phyloP scores from a whole-genome alignment of 225 moss, liverwort and hornwort species.

The Physcomitrium patens region DNA sequence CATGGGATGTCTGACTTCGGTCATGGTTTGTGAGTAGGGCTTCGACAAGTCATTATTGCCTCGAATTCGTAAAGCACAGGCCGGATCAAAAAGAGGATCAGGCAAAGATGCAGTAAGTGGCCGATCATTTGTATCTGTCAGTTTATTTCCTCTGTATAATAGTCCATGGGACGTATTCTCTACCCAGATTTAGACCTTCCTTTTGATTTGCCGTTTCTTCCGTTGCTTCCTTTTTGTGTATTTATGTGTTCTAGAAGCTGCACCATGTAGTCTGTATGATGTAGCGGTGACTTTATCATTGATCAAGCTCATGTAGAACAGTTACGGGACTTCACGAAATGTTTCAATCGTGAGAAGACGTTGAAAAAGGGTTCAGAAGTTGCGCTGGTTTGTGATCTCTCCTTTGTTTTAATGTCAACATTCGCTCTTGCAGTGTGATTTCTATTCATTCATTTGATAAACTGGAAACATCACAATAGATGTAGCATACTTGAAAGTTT shows the following conservation, averaged over 20 bases:
- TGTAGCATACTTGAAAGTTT: conserved; percentile 2
- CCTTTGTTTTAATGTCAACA: conserved; percentile 15
- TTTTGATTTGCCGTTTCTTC: not conserved
- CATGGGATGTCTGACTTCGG: conserved; percentile 21
- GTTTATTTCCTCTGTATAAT: conserved; percentile 19
- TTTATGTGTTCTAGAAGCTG: not conserved
- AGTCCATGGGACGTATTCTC: conserved; percentile 12
- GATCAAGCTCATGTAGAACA: conserved; percentile 24
- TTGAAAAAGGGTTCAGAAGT: conserved; percentile 63
- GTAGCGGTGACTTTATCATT: conserved; percentile 25
- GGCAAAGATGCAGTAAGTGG: conserved; percentile 64
- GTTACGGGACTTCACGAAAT: conserved; percentile 62
- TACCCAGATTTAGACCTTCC: not conserved
- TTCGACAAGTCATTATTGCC: conserved; percentile 63
- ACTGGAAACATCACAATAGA: not conserved
- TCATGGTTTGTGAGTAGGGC: conserved; percentile 40
- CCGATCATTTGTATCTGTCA: not conserved
- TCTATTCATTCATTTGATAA: not conserved
- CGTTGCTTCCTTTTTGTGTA: not conserved
- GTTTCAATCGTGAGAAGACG: conserved; percentile 57
- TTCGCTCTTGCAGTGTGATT: conserved; percentile 10
- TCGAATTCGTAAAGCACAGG: conserved; percentile 64
- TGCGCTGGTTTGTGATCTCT: conserved; percentile 46
- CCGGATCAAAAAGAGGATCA: conserved; percentile 50
- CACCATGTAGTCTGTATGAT: not conserved